Percentiles rank a stretch among this genome's conserved stretches.
Conservation (phyloP, 805 yeast genomes). For the Candida sakaeoensis region DNA sequence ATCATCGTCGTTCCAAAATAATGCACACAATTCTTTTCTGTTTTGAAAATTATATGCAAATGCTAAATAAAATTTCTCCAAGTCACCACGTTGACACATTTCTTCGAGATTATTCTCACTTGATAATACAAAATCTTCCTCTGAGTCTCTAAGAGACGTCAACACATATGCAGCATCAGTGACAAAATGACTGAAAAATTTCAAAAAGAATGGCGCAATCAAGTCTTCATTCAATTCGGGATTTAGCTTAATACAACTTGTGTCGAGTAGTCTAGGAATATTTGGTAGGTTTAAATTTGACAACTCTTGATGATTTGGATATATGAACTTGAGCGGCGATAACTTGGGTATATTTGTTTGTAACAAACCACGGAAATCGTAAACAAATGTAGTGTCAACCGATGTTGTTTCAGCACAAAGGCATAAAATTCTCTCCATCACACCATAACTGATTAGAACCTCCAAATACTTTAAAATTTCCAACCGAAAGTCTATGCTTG, state of each 20-base stretch:
- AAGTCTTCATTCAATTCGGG: conserved; percentile 24
- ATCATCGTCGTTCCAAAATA: conserved; percentile 54
- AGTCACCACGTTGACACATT: conserved; percentile 70
- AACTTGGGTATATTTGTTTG: conserved; percentile 65
- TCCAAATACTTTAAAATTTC: conserved; percentile 60
- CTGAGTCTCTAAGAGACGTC: conserved; percentile 65
- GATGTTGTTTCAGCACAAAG: conserved; percentile 55
- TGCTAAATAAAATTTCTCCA: conserved; percentile 82
- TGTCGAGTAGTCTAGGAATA: conserved; percentile 30
- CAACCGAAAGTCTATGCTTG: conserved; percentile 46
- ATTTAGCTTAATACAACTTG: conserved; percentile 16
- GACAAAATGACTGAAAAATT: conserved; percentile 53
- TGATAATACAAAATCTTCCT: conserved; percentile 67
- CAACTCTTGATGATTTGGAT: conserved; percentile 38
- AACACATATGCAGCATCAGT: conserved; percentile 62
- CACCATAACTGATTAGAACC: conserved; percentile 58
- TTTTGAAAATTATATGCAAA: conserved; percentile 64
- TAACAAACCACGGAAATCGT: conserved; percentile 62
- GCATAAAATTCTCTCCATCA: conserved; percentile 63
- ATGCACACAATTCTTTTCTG: conserved; percentile 53
- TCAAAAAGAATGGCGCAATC: conserved; percentile 42
- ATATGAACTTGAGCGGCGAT: conserved; percentile 49
- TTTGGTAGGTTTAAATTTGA: conserved; percentile 26
- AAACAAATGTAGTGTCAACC: conserved; percentile 41
- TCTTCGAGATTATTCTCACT: conserved; percentile 47